Evolutionary conservation across 495 filamentous ascomycete genomes (phyloP).

Genomic region (Penicillium angulare): DNA sequence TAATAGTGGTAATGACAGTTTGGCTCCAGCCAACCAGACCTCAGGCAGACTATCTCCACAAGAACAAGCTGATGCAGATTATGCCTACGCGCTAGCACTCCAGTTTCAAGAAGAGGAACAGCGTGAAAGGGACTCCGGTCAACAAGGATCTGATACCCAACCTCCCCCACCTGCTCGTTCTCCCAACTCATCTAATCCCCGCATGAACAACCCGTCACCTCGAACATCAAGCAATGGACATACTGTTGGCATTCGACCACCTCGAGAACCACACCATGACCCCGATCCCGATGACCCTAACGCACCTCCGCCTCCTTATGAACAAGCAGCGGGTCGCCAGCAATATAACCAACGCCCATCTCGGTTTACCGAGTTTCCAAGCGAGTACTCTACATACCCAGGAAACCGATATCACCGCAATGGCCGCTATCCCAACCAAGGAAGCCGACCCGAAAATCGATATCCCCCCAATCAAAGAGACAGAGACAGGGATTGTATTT

Average conservation of each 20-base stretch:
- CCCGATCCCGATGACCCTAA: constrained; percentile 43
- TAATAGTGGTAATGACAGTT: no score
- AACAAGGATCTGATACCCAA: not conserved
- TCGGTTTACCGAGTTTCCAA: constrained; percentile 5
- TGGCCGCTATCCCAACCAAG: constrained; percentile 18
- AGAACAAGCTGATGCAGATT: constrained; percentile 51
- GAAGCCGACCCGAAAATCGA: constrained; percentile 15
- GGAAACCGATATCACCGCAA: constrained; percentile 11
- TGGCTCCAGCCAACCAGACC: constrained; percentile 5
- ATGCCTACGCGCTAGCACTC: constrained; percentile 46
- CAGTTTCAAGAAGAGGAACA: constrained; percentile 47
- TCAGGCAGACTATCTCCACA: constrained; percentile 27
- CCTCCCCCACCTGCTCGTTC: constrained; percentile 4
- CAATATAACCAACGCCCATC: constrained; percentile 61
- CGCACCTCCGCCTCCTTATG: constrained; percentile 75
- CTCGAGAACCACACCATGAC: constrained; percentile 18
- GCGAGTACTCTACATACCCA: constrained; percentile 30
- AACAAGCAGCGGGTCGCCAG: constrained; percentile 66
- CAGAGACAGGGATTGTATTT: constrained; percentile 43
- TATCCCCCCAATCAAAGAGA: constrained; percentile 18
- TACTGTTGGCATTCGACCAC: not conserved
- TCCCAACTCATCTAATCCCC: constrained; percentile 8
- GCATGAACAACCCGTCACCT: constrained; percentile 18
- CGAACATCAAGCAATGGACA: constrained; percentile 27
- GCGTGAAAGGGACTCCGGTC: not conserved